Conservation (phyloP, 1,139 yeast species). For the Scheffersomyces insectosa region DNA sequence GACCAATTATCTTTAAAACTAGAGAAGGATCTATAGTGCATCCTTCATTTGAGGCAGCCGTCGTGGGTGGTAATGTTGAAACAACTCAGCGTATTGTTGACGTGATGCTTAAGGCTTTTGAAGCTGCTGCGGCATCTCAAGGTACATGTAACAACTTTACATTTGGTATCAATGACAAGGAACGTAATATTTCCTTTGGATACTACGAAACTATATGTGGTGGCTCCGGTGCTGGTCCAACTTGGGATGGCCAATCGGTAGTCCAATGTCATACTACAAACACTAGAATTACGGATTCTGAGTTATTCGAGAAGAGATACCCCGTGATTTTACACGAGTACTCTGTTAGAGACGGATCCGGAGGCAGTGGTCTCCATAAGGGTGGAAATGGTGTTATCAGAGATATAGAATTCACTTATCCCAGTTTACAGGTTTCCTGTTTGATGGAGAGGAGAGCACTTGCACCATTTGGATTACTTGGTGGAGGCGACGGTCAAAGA, state of each 20-base stretch:
- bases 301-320: constrained; percentile 47
- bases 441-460: constrained; percentile 47
- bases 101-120: constrained; percentile 72
- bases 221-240: constrained; percentile 52
- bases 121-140: constrained; percentile 64
- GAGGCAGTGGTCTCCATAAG: constrained; percentile 41
- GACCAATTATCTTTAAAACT: constrained; percentile 64
- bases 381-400: constrained; percentile 51
- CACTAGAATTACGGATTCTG: constrained; percentile 50
- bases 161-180: constrained; percentile 44
- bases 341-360: constrained; percentile 39
- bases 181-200: constrained; percentile 40
- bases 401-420: constrained; percentile 45
- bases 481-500: constrained; percentile 41
- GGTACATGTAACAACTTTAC: constrained; percentile 53
- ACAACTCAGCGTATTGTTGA: constrained; percentile 85
- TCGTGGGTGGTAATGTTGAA: constrained; percentile 88
- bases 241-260: constrained; percentile 49
- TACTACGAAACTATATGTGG: constrained; percentile 53
- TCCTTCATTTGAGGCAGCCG: constrained; percentile 79
- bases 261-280: constrained; percentile 53
- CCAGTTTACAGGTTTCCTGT: constrained; percentile 42
- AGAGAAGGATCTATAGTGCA: constrained; percentile 70
- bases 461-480: constrained; percentile 47
- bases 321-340: constrained; percentile 47